These are phyloP conservation scores for Trametes coccinea DNA, from an alignment of 768 basidiomycete genomes.

Conservation along the genomic window DNA sequence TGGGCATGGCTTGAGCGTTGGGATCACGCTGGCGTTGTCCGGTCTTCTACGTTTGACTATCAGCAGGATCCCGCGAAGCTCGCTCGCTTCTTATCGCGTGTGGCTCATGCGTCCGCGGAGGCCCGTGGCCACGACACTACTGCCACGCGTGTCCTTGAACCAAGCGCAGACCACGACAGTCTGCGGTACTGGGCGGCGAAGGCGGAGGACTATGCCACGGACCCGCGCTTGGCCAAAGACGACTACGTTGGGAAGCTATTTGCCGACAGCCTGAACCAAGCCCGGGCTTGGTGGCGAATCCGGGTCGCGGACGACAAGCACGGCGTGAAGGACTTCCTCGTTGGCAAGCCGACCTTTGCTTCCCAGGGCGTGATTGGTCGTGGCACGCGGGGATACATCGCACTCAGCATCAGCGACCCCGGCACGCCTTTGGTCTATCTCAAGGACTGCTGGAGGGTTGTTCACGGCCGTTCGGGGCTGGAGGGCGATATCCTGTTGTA, in stretches of 20 bases:
- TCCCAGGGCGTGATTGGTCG: not conserved
- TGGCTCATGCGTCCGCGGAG: not conserved
- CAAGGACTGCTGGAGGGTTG: constrained; percentile 20
- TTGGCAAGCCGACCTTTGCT: not conserved
- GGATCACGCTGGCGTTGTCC: not conserved
- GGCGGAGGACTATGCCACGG: not conserved
- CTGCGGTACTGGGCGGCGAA: not conserved
- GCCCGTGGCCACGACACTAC: not conserved
- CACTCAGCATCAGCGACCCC: not conserved
- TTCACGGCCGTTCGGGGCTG: not conserved
- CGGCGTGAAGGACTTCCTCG: not conserved
- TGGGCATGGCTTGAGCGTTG: not conserved
- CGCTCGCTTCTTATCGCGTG: constrained; percentile 1
- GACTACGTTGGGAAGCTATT: not conserved
- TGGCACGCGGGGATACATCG: constrained; percentile 3
- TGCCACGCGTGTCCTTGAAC: not conserved
- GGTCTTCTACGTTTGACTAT: not conserved
- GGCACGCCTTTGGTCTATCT: constrained; percentile 5
- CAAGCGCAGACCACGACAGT: not conserved
- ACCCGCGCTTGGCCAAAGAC: not conserved
- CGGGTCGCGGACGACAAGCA: not conserved
- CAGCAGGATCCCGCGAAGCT: not conserved
- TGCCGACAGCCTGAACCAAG: not conserved
- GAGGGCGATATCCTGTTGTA: constrained; percentile 8
- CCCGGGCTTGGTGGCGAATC: not conserved